Evolutionary conservation across 352 stramenopile species (phyloP), one percentile per base, ranked within the genome.

Genomic region (Pythium periplocum): DNA sequence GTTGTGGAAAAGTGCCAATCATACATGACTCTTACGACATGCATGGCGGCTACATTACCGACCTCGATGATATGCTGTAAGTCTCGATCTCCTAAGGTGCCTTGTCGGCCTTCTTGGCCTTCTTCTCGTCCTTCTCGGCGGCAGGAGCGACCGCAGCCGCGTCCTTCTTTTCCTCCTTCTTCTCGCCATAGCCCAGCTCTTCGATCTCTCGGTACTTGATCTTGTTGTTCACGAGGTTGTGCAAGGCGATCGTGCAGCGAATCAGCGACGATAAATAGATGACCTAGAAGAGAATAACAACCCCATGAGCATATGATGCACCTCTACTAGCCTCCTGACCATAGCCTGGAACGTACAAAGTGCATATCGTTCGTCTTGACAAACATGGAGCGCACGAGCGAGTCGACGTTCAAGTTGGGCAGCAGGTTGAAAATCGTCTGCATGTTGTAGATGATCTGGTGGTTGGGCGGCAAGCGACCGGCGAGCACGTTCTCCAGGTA

Each of bases 361-460:
- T 99, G 93, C 92, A 99, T 98, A 80, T 99, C 97, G 81, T 99
- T 99, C 33, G 96, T 99, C 84, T 99, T 99, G 61, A 99, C 92
- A 61, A 99, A 91, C 86, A 99, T 97, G 48, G 87, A 92, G 53
- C 91, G 84, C 55, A 99, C 93, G 53, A 99, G 87, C 66, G 97
- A 90, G 57, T 98, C 90, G 33, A 98, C 86, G 75, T 99, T 99
- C 32, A 99, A 72, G 75, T 99, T 99, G 31, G 97, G 97, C 57
- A 99, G 73, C 41, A 99, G 69, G 71, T 99, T 99, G 68, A 99
- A 97, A 66, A 99, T 99, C n/a, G 94, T 98, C 82, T 99, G 97
- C 84, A 99, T 96, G 78, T 99, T 99, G 83, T 98, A 98, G 57
- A 99, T 88, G 78, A 99, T 99, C 61, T 93, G 83, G 66, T 93